These are phyloP conservation scores for Pichia sp. DNA, from an alignment of 1,139 yeast genomes.

Conservation along the genomic window DNA sequence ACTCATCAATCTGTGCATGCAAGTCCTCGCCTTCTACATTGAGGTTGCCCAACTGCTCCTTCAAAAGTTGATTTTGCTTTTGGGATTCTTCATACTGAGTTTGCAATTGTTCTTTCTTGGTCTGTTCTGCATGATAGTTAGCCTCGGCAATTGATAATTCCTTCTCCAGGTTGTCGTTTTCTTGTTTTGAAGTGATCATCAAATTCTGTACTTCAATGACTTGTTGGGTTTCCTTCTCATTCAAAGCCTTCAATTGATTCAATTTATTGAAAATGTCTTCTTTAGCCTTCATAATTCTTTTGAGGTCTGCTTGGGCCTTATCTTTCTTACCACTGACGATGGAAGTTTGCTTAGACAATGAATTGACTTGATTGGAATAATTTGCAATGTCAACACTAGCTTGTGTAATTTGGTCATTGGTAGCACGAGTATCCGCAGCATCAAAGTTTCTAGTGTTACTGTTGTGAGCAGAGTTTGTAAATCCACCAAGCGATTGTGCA, in stretches of 20 bases:
- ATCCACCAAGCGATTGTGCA: constrained; percentile 16
- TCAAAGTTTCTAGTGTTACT: too few relatives aligned
- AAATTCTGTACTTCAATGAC: constrained; percentile 61
- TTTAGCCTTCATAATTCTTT: constrained; percentile 56
- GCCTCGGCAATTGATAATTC: constrained; percentile 81
- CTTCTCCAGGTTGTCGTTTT: constrained; percentile 64
- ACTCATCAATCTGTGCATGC: constrained; percentile 46
- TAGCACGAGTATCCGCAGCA: too few relatives aligned
- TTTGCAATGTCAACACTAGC: constrained; percentile 87
- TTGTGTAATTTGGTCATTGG: constrained; percentile 62
- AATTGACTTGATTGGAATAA: constrained; percentile 74
- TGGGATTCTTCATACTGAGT: constrained; percentile 57
- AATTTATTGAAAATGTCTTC: constrained; percentile 67
- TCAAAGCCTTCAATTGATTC: constrained; percentile 56
- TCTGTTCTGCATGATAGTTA: constrained; percentile 62
- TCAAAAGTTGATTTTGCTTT: constrained; percentile 54
- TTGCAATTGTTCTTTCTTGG: constrained; percentile 58
- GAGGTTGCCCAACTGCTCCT: constrained; percentile 58
- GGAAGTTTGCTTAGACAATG: constrained; percentile 69
- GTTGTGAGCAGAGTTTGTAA: constrained; percentile 22
- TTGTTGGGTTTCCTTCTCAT: constrained; percentile 74
- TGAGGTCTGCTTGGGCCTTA: constrained; percentile 70
- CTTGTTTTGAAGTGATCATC: constrained; percentile 53
- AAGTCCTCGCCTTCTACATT: constrained; percentile 62
- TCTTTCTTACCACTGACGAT: constrained; percentile 63